Conservation (phyloP, 768 basidiomycete genomes). For the Myochromella boudieri region DNA sequence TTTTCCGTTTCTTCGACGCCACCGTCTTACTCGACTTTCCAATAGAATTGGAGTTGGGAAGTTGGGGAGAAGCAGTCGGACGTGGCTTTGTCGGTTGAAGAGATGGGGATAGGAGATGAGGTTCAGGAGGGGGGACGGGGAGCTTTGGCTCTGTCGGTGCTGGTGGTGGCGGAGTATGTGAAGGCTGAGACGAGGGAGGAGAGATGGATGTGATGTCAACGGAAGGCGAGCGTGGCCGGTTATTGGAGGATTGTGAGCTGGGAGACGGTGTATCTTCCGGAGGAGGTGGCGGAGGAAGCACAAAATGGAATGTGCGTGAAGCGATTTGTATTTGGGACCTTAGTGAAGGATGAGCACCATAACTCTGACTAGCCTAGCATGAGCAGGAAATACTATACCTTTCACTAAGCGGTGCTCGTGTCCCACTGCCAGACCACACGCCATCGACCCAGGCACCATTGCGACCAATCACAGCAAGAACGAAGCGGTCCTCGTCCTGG, state of each 20-base stretch:
- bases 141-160: constrained; percentile 45
- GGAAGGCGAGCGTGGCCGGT: constrained; percentile 72
- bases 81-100: constrained; percentile 39
- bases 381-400: constrained; percentile 44
- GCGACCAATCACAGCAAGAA: constrained; percentile 88
- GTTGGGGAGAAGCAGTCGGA: constrained; percentile 40
- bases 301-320: constrained; percentile 94
- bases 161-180: constrained; percentile 68
- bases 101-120: constrained; percentile 37
- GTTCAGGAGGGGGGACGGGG: constrained; percentile 41
- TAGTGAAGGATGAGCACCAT: constrained; percentile 13
- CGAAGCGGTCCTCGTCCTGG: constrained; percentile 84
- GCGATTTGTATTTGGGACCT: constrained; percentile 98
- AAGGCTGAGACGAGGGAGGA: constrained; percentile 78
- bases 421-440: constrained; percentile 89
- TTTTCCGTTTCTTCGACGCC: constrained; percentile 74
- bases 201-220: constrained; percentile 81
- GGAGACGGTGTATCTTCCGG: constrained; percentile 83
- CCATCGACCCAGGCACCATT: constrained; percentile 99
- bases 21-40: constrained; percentile 43
- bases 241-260: constrained; percentile 70
- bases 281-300: constrained; percentile 84
- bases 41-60: constrained; percentile 65
- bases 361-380: constrained; percentile 3
- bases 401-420: constrained; percentile 81